Base-by-base conservation (phyloP, 1,139 yeast species). In the Candida sojae region DNA sequence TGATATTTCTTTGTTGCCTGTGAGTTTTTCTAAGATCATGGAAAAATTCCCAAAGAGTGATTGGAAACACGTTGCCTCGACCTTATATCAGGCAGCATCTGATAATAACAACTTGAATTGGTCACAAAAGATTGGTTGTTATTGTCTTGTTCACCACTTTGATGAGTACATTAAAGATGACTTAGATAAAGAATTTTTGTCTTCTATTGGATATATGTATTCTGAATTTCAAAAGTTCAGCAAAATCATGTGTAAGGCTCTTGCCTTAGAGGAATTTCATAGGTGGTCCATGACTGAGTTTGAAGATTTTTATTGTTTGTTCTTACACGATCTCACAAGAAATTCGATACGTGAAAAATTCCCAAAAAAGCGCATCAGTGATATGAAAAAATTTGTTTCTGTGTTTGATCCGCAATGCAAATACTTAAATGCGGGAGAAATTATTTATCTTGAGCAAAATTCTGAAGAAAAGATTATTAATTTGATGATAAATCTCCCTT, bases 321-420 rank as follows among this genome's bases (percentile, higher is more conserved):
- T 11, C 12, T 36, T 36, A 17, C 30, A 36, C 17, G 52, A 48
- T 38, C 38, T 48, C 5, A 48, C 52, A 5, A 29, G 13, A 10
- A 34, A 32, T 25, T 44, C 41, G 11, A 41, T 48, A 21, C 4
- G 12, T n/a, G 9, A 36, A 9, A 40, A 30, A 28, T 35, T 48
- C 10, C 38, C 48, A 10, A 23, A 45, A 8, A 35, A 26, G 7
- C 9, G 7, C 10, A 26, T 48, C 25, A 29, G 5, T 10, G 33
- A 32, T 33, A 30, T 40, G 36, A 32, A 40, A 31, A 40, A 21
- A 23, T 30, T 31, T 25, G 39, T 36, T 23, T 25, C 39, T 10
- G 39, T 26, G 13, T 13, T 36, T 25, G 39, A 36, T 36, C 10
- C 39, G 39, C 39, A 26, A 28, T 10, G 30, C 17, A 12, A 33